phyloP scores from a whole-genome alignment of 129 eudicot genomes.

The Glebionis coronaria region DNA sequence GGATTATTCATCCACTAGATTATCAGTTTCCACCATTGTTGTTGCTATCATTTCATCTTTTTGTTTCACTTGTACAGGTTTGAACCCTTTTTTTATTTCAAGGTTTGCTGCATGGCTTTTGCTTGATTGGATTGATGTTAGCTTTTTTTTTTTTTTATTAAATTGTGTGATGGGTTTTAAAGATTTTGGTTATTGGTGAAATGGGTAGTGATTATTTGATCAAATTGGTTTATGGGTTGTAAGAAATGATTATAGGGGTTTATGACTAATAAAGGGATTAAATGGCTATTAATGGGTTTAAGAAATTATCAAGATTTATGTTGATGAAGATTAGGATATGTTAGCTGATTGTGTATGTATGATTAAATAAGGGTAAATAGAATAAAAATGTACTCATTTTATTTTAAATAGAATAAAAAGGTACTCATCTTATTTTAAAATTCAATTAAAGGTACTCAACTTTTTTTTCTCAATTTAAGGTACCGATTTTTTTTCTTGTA shows the following conservation, averaged over 20 bases:
- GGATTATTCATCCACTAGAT: conserved; percentile 36
- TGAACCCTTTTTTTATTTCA: background rate
- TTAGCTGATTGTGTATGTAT: too few species aligned
- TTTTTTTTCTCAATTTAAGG: too few species aligned
- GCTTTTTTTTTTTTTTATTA: conserved; percentile 6
- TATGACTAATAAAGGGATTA: background rate
- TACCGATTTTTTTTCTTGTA: too few species aligned
- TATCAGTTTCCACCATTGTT: conserved; percentile 31
- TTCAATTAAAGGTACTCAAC: too few species aligned
- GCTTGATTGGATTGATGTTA: background rate
- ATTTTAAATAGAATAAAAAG: too few species aligned
- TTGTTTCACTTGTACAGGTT: conserved; percentile 69
- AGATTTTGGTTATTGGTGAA: conserved; percentile 7
- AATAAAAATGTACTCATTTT: too few species aligned
- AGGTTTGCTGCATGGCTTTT: background rate
- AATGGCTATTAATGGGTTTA: conserved; percentile 25
- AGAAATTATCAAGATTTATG: conserved; percentile 1
- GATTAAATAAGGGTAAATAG: too few species aligned
- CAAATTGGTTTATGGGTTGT: background rate
- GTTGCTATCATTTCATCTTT: conserved; percentile 40
- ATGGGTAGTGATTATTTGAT: conserved; percentile 5
- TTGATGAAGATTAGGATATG: too few species aligned
- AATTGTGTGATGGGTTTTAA: conserved; percentile 6
- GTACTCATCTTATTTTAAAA: too few species aligned
- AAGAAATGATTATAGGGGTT: conserved; percentile 13